Evolutionary conservation across 805 yeast genomes (phyloP).

Genomic region (Phaffomyces opuntiae): DNA sequence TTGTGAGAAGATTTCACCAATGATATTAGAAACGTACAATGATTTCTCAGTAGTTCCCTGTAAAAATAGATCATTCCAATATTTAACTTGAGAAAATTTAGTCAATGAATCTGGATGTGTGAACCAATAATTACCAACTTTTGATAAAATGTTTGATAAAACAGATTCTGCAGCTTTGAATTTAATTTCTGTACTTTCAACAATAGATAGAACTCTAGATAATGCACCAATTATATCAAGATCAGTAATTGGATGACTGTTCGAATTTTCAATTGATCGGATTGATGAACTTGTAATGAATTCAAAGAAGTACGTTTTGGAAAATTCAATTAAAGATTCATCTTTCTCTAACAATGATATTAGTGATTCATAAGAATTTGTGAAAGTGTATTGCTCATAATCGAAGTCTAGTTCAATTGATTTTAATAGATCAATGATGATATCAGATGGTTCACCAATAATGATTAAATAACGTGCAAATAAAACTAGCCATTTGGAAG

Average conservation of each 20-base stretch:
- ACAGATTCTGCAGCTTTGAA: constrained; percentile 21
- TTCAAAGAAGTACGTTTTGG: constrained; percentile 28
- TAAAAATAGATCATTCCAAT: constrained; percentile 24
- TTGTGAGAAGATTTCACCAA: constrained; percentile 32
- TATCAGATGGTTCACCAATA: constrained; percentile 48
- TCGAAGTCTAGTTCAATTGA: constrained; percentile 16
- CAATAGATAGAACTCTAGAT: constrained; percentile 29
- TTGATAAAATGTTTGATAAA: constrained; percentile 34
- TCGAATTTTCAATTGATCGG: constrained; percentile 19
- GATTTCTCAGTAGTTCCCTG: constrained; percentile 17
- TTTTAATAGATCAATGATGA: constrained; percentile 7
- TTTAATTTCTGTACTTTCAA: constrained; percentile 19
- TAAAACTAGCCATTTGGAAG: constrained; percentile 43
- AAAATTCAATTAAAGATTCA: constrained; percentile 10
- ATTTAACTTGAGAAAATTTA: constrained; percentile 18
- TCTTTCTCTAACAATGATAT: constrained; percentile 10
- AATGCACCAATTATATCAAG: constrained; percentile 43
- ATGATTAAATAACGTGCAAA: constrained; percentile 41
- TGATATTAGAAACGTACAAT: constrained; percentile 24
- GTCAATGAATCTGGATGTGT: constrained; percentile 11
- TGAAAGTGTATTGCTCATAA: constrained; percentile 15
- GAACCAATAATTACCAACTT: constrained; percentile 35
- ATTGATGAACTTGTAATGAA: constrained; percentile 27
- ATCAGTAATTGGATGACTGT: constrained; percentile 36
- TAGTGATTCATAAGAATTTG: constrained; percentile 11